Base-by-base conservation (phyloP, 495 filamentous ascomycete species). In the Aspergillus olivimuriae region DNA sequence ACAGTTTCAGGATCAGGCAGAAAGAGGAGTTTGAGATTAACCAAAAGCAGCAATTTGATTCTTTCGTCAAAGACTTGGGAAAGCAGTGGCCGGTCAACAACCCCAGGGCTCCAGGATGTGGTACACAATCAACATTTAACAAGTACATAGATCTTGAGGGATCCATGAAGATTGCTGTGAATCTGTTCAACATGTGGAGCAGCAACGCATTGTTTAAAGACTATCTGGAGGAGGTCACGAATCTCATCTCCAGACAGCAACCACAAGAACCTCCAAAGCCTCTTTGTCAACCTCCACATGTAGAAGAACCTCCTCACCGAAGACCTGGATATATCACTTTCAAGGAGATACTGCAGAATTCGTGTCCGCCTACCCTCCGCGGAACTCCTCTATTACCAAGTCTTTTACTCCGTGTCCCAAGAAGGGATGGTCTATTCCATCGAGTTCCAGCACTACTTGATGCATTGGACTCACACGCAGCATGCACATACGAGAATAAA, bases 401-500 rank as follows among this genome's bases (percentile, higher is more conserved):
- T n/a, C 2, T 18, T 37, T 18, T 37, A 37, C 18, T 4, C n/a
- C 34, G 11, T 11, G 12, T 33, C n/a, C n/a, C n/a, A n/a, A n/a
- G n/a, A n/a, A n/a, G n/a, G 38, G 22, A 28, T 5, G 11, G 11
- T 11, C 5, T 28, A 28, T 11, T 28, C 24, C 20, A 40, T n/a
- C 33, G 33, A 14, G 18, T 39, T 18, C 18, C n/a, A 4, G 12
- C 31, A 3, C 24, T 47, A 34, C 17, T 50, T 18, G 20, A 44
- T 30, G 18, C n/a, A 9, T 34, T 53, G 18, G 39, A 40, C 8
- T 12, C 4, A 0, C 39, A 50, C 26, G 34, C 55, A 8, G 44
- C 15, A 28, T 45, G 44, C 2, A 22, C 32, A 8, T 62, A 63
- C 24, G 55, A 65, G 28, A 38, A 35, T 26, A 16, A 33, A 15